Percentiles rank a stretch among this genome's conserved stretches.
Conservation (phyloP, 495 filamentous ascomycete species). For the Xylaria acuta region DNA sequence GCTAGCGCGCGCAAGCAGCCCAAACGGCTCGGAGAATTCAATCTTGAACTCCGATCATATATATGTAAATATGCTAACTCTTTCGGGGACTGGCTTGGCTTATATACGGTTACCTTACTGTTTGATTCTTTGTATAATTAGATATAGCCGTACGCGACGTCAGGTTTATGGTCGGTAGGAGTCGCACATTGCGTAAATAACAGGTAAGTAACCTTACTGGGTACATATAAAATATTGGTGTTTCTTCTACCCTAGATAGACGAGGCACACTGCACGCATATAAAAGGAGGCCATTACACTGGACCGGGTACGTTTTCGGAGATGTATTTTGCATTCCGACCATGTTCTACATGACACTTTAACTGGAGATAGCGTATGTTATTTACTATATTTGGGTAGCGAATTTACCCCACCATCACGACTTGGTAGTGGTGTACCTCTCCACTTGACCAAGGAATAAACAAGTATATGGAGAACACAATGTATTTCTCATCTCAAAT, state of each 20-base stretch:
- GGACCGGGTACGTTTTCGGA: not conserved
- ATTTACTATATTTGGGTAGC: slow-evolving; percentile 1
- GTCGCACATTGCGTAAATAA: no score
- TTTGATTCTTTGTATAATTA: not conserved
- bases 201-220: no score
- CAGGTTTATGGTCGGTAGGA: no score
- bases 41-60: not conserved
- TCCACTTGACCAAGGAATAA: not conserved
- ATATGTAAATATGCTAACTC: not conserved
- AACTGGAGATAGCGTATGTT: not conserved
- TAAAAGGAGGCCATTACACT: not conserved
- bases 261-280: not conserved
- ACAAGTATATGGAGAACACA: not conserved
- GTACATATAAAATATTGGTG: no score
- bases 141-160: no score
- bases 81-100: not conserved
- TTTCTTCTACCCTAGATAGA: not conserved
- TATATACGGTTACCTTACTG: not conserved
- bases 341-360: not conserved
- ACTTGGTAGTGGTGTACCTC: not conserved
- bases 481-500: not conserved
- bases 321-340: no score
- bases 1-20: not conserved
- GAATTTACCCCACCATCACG: not conserved
- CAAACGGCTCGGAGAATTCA: not conserved